phyloP scores from a whole-genome alignment of 23 red algal species.

The Pyropia yezoensis region DNA sequence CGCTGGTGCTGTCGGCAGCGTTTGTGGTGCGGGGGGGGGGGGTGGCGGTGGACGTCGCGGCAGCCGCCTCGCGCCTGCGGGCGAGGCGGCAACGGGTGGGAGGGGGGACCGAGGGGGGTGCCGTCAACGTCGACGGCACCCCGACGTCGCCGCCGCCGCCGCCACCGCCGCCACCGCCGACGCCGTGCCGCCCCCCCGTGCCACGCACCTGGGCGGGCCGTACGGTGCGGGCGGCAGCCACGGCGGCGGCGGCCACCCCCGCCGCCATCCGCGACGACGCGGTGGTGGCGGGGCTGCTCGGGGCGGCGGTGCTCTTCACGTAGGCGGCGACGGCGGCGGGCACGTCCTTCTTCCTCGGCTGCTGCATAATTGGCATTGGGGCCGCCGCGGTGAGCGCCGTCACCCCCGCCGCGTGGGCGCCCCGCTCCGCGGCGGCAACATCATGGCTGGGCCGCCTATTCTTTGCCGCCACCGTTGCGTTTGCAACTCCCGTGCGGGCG shows the following conservation, averaged over 20 bases:
- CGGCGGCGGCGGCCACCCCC: too few relatives aligned
- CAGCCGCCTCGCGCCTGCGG: too few relatives aligned
- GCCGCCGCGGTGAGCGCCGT: conserved; percentile 5
- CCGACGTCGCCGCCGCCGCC: too few relatives aligned
- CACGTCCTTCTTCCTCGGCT: conserved; percentile 37
- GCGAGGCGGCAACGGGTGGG: too few relatives aligned
- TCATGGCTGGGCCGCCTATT: conserved; percentile 29
- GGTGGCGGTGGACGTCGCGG: too few relatives aligned
- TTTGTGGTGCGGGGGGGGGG: conserved; percentile 4
- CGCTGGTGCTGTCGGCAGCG: conserved; percentile 17
- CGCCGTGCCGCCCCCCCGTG: too few relatives aligned
- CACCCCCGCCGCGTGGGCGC: conserved; percentile 14
- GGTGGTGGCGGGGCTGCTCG: conserved; percentile 12
- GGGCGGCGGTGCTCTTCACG: neutral
- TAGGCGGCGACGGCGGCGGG: conserved; percentile 20
- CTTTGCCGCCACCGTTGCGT: conserved; percentile 40
- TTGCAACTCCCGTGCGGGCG: conserved; percentile 25
- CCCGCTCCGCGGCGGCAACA: neutral
- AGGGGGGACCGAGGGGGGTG: too few relatives aligned
- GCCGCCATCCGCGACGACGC: too few relatives aligned
- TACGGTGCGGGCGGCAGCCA: too few relatives aligned
- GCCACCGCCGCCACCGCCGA: too few relatives aligned
- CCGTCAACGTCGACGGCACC: too few relatives aligned
- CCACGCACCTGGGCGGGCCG: too few relatives aligned
- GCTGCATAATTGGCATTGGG: conserved; percentile 29